Percentiles rank a stretch among this genome's conserved stretches.
phyloP scores from a whole-genome alignment of 495 filamentous ascomycete genomes.

The Evernia prunastri region DNA sequence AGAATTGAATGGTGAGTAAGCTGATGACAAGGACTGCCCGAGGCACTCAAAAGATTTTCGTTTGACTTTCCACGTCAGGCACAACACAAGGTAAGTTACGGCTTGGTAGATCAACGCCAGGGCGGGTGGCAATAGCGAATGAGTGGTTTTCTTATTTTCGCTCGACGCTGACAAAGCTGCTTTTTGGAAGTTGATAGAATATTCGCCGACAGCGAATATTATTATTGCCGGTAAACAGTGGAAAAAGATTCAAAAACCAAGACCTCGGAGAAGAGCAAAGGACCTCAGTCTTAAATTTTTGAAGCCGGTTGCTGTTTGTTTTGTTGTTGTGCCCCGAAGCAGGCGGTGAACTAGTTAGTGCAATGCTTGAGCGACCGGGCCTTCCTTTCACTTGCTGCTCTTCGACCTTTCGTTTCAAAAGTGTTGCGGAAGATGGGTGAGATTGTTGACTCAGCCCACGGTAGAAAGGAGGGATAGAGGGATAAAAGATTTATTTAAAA shows the following conservation, averaged over 20 bases:
- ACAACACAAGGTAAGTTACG: conserved; percentile 1
- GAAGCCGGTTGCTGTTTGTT: conserved; percentile 1
- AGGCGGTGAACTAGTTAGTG: conserved; percentile 17
- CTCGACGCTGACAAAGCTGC: conserved; percentile 24
- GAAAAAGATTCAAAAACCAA: conserved; percentile 7
- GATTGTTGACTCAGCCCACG: neutral
- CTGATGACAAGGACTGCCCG: neutral
- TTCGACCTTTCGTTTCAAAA: neutral
- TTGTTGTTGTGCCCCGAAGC: neutral
- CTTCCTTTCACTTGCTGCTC: conserved; percentile 8
- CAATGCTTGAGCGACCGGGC: conserved; percentile 12
- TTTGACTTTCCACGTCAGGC: conserved; percentile 12
- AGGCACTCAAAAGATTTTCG: conserved; percentile 1
- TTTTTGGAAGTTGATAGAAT: neutral
- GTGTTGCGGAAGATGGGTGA: neutral
- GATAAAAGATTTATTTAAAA: neutral
- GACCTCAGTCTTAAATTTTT: conserved; percentile 3
- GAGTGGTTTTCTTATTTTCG: conserved; percentile 16
- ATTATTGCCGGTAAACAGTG: conserved; percentile 11
- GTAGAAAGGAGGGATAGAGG: neutral
- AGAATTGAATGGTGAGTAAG: conserved; percentile 1
- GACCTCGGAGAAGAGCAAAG: neutral
- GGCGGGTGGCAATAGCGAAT: conserved; percentile 24
- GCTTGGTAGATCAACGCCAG: conserved; percentile 4
- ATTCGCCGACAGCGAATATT: conserved; percentile 4